Base-by-base conservation (phyloP, 495 filamentous ascomycete species). In the Cercophora newfieldiana region DNA sequence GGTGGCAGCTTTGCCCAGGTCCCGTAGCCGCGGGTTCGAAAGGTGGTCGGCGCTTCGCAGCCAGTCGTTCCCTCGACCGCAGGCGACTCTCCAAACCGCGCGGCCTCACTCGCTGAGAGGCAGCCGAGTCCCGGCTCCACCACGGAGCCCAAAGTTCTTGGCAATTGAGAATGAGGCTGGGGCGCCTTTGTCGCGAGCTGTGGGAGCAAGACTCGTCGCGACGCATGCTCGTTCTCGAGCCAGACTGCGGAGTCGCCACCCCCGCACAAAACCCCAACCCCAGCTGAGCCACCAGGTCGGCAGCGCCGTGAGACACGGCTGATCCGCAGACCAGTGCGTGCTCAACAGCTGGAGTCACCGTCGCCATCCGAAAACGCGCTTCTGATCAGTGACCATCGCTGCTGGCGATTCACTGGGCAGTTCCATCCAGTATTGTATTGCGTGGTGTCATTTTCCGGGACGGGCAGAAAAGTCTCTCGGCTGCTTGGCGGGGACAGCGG, bases 81-180 rank as follows among this genome's bases (percentile, higher is more conserved):
- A 58, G 66, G 66, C 71, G 71, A 64, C 71, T 64, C 22, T 62
- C 68, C 64, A 73, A 73, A 71, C 66, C 22, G 30, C 63, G 12
- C 21, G 3, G 21, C 24, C 22, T 51, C 33, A 62, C 44, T 44
- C 37, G 19, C 33, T 21, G 19, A 59, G 56, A 59, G 26, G 56
- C 30, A 59, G 28, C 56, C 56, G n/a, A 21, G 7, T 7, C 7
- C 51, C 51, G 21, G 22, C 51, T 24, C 51, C 18, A 16, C 2
- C 51, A 5, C 2, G 22, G 10, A 14, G 5, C 51, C 2, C 25
- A 19, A n/a, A n/a, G 19, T 22, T 54, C 50, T 22, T 54, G 37
- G 37, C 37, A 44, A 44, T 44, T 44, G 37, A 44, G 16, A 22
- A 16, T 54, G 50, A 54, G 50, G 25, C 50, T 44, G 50, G n/a